Evolutionary conservation across 2,329 filamentous ascomycete genomes (phyloP).

Genomic region (Esteya vermicola): DNA sequence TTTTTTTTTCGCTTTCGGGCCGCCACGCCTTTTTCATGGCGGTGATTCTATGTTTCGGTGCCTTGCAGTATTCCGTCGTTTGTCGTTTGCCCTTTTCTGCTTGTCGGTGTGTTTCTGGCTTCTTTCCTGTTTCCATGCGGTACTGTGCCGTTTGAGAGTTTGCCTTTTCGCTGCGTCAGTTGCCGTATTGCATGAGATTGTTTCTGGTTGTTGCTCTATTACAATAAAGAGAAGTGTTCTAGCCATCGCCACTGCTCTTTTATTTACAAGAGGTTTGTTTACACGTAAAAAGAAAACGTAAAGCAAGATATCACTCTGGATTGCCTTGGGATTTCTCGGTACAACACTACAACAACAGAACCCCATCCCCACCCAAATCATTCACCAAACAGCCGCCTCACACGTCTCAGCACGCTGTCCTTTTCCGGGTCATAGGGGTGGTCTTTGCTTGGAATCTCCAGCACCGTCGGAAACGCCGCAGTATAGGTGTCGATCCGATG

Average conservation of each 20-base stretch:
- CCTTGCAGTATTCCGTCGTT: too few species aligned
- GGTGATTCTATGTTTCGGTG: too few species aligned
- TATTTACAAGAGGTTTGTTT: neutral
- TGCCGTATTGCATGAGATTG: neutral
- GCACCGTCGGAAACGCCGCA: constrained; percentile 85
- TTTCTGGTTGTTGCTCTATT: too few species aligned
- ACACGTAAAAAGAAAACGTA: too few species aligned
- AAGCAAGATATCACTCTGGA: too few species aligned
- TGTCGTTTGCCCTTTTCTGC: too few species aligned
- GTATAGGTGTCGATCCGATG: constrained; percentile 83
- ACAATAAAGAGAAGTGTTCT: too few species aligned
- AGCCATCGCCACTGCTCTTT: neutral
- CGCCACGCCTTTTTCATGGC: too few species aligned
- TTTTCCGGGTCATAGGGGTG: constrained; percentile 98
- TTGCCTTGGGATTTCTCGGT: neutral
- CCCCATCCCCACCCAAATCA: too few species aligned
- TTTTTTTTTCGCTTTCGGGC: too few species aligned
- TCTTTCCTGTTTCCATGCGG: too few species aligned
- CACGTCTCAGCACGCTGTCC: constrained; percentile 87
- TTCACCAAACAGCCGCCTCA: constrained; percentile 54
- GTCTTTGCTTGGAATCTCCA: constrained; percentile 97
- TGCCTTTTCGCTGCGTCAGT: neutral
- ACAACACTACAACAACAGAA: neutral
- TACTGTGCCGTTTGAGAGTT: too few species aligned
- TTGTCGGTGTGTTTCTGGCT: neutral